Evolutionary conservation across 495 filamentous ascomycete species (phyloP), one percentile per base, ranked within the genome.

Genomic region (Penicillium ochrochloron): DNA sequence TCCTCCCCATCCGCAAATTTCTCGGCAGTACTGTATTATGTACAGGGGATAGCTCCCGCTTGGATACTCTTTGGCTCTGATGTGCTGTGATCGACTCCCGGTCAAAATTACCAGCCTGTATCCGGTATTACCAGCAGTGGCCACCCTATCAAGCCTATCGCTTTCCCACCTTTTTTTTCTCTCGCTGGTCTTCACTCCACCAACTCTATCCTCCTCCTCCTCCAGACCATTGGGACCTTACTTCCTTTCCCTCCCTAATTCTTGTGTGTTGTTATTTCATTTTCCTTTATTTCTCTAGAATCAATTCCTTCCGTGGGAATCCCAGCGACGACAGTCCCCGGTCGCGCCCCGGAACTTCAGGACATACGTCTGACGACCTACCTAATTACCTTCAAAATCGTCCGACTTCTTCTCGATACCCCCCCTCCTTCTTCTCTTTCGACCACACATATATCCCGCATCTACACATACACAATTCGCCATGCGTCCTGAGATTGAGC

Each of bases 401-500:
- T 21, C 29, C 33, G 11, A 56, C 0, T 2, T 23, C 21, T 63
- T 53, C 50, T 55, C 66, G 58, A 71, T 71, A 66, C 63, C 60
- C 63, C 52, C 35, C 23, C 19, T 46, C 14, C 44, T 48, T 23
- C 44, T 48, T 23, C 44, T 48, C 44, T 12, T 5, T 48, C 21
- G 44, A 48, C 44, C 21, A 23, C 44, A 48, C 44, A 48, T 48
- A 48, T 48, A 48, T 23, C 21, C 44, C 52, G 2, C 51, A 23
- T 10, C 2, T 9, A 64, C 56, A 69, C 60, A 64, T 54, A 67
- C 56, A 68, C 74, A 73, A 56, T 42, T 66, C 83, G 92, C 71
- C 51, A 99, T 99, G 95, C 91, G 91, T 80, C 95, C 96, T 70
- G 96, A 99, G 86, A 84, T 97, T 77, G 94, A 99, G 86, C 95